Percentiles rank a stretch among this genome's conserved stretches.
Conservation (phyloP, 768 basidiomycete species). For the Cystobasidium ongulense region DNA sequence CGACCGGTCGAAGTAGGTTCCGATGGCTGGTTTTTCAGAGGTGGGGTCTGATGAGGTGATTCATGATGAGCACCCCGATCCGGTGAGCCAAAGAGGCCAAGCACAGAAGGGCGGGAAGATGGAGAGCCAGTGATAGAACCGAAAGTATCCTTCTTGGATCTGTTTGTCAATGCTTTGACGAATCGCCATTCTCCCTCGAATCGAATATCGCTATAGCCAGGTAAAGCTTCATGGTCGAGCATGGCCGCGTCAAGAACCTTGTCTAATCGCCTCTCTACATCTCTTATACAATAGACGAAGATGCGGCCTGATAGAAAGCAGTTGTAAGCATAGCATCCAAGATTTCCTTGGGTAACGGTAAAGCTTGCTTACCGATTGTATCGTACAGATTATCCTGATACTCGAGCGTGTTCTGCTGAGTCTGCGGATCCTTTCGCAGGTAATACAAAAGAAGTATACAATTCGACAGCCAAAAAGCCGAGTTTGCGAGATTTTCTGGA, state of each 20-base stretch:
- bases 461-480: conserved; percentile 94
- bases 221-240: conserved; percentile 71
- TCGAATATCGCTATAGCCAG: conserved; percentile 65
- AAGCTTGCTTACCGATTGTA: conserved; percentile 56
- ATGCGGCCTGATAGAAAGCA: conserved; percentile 68
- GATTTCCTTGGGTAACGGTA: not conserved
- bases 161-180: conserved; percentile 46
- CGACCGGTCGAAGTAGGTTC: not conserved
- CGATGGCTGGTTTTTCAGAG: conserved; percentile 1
- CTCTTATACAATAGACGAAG: conserved; percentile 91
- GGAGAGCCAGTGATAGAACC: conserved; percentile 1
- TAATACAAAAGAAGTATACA: conserved; percentile 82
- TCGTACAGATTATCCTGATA: conserved; percentile 75
- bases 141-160: conserved; percentile 42
- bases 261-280: conserved; percentile 81
- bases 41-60: not conserved
- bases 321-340: conserved; percentile 74
- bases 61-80: not conserved
- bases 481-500: conserved; percentile 72
- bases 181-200: conserved; percentile 89
- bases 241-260: conserved; percentile 70
- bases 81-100: conserved; percentile 22
- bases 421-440: conserved; percentile 48
- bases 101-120: conserved; percentile 11
- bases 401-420: conserved; percentile 34